These are phyloP conservation scores for Trifolium pratense DNA, from an alignment of 306 rosid genomes.

Conservation along the genomic window DNA sequence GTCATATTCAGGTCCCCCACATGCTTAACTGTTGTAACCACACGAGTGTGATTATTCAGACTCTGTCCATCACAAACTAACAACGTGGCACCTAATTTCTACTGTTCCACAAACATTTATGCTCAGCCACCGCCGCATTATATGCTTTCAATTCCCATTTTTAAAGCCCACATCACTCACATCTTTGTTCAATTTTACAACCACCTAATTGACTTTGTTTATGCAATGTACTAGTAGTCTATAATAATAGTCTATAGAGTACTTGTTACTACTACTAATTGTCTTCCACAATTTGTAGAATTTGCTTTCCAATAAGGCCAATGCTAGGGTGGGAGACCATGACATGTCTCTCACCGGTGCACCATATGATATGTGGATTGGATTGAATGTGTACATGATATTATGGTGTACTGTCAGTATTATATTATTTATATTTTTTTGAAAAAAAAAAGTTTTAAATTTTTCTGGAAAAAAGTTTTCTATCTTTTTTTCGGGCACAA, in stretches of 20 bases:
- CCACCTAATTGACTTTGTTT: not conserved
- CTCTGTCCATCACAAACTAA: slow-evolving; percentile 9
- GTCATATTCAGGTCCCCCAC: slow-evolving; percentile 51
- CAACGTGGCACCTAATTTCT: slow-evolving; percentile 26
- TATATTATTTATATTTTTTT: no score
- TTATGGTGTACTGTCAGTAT: no score
- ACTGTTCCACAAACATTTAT: slow-evolving; percentile 36
- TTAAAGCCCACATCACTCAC: not conserved
- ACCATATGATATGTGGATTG: no score
- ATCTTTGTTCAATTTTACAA: not conserved
- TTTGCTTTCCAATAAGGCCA: slow-evolving; percentile 23
- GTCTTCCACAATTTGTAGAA: slow-evolving; percentile 33
- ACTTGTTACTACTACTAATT: not conserved
- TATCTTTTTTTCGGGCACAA: no score
- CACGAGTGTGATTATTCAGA: slow-evolving; percentile 59
- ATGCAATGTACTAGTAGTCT: no score
- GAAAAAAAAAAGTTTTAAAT: no score
- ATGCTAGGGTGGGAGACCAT: no score
- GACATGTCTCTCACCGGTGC: no score
- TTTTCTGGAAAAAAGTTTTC: no score
- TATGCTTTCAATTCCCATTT: slow-evolving; percentile 8
- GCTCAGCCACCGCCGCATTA: slow-evolving; percentile 40
- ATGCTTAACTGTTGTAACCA: slow-evolving; percentile 40
- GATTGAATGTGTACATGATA: no score
- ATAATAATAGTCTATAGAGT: no score